Percentiles rank a stretch among this genome's conserved stretches.
phyloP scores from a whole-genome alignment of 2,329 filamentous ascomycete genomes.

The Colletotrichum karsti region DNA sequence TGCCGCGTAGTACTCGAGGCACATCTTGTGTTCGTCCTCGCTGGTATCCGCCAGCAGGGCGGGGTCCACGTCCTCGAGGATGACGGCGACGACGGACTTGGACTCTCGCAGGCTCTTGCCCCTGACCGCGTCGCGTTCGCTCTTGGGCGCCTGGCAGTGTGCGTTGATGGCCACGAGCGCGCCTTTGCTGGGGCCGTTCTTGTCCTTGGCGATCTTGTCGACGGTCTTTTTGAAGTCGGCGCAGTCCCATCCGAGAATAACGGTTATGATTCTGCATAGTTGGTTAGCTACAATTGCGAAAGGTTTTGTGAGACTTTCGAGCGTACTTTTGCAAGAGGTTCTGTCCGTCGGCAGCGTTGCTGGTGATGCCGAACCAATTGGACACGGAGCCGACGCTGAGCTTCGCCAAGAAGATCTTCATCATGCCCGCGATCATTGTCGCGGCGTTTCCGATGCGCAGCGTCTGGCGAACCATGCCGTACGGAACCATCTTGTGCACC shows the following conservation, averaged over 20 bases:
- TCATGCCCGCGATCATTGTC: conserved; percentile 81
- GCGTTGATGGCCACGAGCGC: conserved; percentile 68
- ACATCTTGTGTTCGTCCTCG: conserved; percentile 68
- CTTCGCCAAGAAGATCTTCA: conserved; percentile 79
- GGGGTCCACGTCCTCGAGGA: conserved; percentile 65
- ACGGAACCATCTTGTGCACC: conserved; percentile 76
- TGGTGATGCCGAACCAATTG: conserved; percentile 81
- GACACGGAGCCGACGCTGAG: conserved; percentile 77
- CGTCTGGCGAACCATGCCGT: conserved; percentile 76
- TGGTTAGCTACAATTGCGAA: conserved; percentile 6
- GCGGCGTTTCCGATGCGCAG: conserved; percentile 81
- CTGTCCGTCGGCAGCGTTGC: conserved; percentile 79
- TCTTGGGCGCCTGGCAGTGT: conserved; percentile 61
- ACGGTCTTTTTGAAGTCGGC: conserved; percentile 73
- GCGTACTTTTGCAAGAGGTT: conserved; percentile 73
- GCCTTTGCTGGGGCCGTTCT: conserved; percentile 65
- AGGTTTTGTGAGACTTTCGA: no score
- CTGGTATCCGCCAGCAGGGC: conserved; percentile 56
- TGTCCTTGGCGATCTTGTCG: conserved; percentile 70
- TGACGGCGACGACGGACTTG: conserved; percentile 71
- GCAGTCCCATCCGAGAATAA: conserved; percentile 78
- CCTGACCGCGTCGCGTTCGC: conserved; percentile 67
- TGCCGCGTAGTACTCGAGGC: conserved; percentile 75
- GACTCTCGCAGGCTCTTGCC: conserved; percentile 57
- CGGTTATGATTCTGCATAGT: conserved; percentile 70